phyloP scores from a whole-genome alignment of 1,284 basidiomycete species.

The Heterobasidion annosum region DNA sequence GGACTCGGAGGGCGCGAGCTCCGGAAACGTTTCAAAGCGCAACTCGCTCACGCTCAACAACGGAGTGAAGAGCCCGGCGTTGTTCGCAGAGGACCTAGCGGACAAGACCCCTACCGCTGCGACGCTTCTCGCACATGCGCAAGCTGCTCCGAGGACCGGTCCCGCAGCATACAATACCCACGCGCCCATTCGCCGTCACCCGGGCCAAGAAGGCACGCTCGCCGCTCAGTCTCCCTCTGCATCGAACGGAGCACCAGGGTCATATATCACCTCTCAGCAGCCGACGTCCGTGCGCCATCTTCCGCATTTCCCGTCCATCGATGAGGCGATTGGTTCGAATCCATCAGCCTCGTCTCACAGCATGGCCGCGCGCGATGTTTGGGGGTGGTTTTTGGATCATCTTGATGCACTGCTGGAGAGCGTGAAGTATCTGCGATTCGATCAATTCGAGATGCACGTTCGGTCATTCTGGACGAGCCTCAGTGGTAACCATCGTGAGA shows the following conservation, averaged over 20 bases:
- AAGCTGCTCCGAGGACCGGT: conserved; percentile 34
- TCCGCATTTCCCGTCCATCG: conserved; percentile 73
- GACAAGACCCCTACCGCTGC: conserved; percentile 80
- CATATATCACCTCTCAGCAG: conserved; percentile 28
- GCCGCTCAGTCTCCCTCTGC: conserved; percentile 31
- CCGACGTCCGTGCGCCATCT: conserved; percentile 67
- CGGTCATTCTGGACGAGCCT: conserved; percentile 76
- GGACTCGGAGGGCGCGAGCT: conserved; percentile 64
- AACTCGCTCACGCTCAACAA: conserved; percentile 60
- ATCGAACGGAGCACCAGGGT: conserved; percentile 32
- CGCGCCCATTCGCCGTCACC: conserved; percentile 65
- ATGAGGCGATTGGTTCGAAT: conserved; percentile 69
- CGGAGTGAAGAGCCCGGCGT: conserved; percentile 45
- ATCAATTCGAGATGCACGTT: conserved; percentile 80
- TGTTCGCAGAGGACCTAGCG: conserved; percentile 53
- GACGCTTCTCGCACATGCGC: conserved; percentile 65
- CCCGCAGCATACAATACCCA: conserved; percentile 52
- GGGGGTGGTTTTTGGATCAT: conserved; percentile 83
- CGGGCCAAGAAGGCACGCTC: conserved; percentile 34
- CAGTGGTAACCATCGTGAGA: conserved; percentile 67
- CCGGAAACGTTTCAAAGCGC: conserved; percentile 58
- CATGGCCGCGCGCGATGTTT: conserved; percentile 72
- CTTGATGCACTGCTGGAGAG: conserved; percentile 71
- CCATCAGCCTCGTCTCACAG: conserved; percentile 60
- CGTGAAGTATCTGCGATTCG: conserved; percentile 69